Base-by-base conservation (phyloP, 257 asterid species). In the Verbascum thapsus region DNA sequence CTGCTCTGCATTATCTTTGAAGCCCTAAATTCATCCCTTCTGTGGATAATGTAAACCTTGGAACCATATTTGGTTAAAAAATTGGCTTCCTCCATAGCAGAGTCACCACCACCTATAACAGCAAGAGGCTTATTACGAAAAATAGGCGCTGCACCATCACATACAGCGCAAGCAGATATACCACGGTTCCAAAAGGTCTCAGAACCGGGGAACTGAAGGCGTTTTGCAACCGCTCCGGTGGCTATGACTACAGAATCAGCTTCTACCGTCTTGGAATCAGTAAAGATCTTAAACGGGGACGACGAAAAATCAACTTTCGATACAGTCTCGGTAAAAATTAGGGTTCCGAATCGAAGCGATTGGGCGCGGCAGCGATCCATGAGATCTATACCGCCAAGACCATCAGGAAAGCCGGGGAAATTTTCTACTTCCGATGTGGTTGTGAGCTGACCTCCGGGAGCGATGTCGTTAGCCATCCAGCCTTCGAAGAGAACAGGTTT, bases 1-100 rank as follows among this genome's bases (percentile, higher is more conserved):
- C 96, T 82, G 67, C 19, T 78, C 74, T 81, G 96, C 99, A 94
- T 94, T 6, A 90, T 87, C 79, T 94, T 94, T 0, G 99, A 94
- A 30, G 99, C 99, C 77, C 97, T 61, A 61, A 94, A 94, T 58
- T 87, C 96, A 30, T 64, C 73, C 73, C 99, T 90, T 16, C 99
- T 58, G 44, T 87, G 96, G 34, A 94, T 83, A 41, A 90, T 85
- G 62, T 90, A 90, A 53, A 94, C 97, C 67, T 84, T 86, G n/a
- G 95, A 85, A 15, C 92, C 97, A 70, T 85, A 94, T 44, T 94
- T 94, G 10, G 99, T 87, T 35, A 94, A 56, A 37, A 87, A 94
- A 10, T 75, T 90, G n/a, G 99, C 97, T 68, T 94, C 97, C 66
- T 94, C 99, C 97, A 90, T 94, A 0, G 99, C 97, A 3, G 99